Conservation (phyloP, 805 yeast genomes). For the Barnettozyma pratensis region DNA sequence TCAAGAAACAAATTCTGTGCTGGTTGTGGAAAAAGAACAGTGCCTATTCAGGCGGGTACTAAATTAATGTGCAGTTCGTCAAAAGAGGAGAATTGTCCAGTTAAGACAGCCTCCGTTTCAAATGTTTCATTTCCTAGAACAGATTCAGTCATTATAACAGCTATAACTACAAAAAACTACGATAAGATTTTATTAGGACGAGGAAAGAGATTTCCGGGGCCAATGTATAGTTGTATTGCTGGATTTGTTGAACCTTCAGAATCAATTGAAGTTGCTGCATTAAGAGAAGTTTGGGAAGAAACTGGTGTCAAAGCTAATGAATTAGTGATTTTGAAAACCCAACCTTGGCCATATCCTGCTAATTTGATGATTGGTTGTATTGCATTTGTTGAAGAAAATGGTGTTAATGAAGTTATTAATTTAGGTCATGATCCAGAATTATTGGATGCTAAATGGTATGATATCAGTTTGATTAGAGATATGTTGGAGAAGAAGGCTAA, state of each 20-base stretch:
- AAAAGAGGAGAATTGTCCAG: constrained; percentile 25
- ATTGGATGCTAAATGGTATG: constrained; percentile 83
- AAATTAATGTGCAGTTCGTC: constrained; percentile 43
- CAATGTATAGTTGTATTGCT: constrained; percentile 81
- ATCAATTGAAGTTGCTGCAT: constrained; percentile 80
- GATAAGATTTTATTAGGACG: constrained; percentile 67
- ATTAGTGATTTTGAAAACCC: constrained; percentile 64
- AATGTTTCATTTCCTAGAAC: constrained; percentile 90
- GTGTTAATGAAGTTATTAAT: constrained; percentile 56
- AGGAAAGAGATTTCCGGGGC: constrained; percentile 52
- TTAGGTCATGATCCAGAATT: constrained; percentile 84
- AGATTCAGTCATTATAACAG: constrained; percentile 83
- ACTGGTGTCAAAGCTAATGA: constrained; percentile 68
- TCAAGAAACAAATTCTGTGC: constrained; percentile 73
- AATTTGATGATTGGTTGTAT: constrained; percentile 91
- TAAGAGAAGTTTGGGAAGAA: constrained; percentile 93
- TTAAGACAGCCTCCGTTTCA: constrained; percentile 44
- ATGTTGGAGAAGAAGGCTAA: constrained; percentile 11
- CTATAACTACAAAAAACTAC: constrained; percentile 58
- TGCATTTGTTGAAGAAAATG: constrained; percentile 69
- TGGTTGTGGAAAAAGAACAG: constrained; percentile 69
- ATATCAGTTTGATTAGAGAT: constrained; percentile 42
- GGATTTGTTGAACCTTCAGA: constrained; percentile 97
- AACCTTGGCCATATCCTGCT: constrained; percentile 98
- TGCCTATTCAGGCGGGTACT: constrained; percentile 65